Evolutionary conservation across 2,329 filamentous ascomycete species (phyloP), one percentile per base, ranked within the genome.

Genomic region (Xylariaceae sp.): DNA sequence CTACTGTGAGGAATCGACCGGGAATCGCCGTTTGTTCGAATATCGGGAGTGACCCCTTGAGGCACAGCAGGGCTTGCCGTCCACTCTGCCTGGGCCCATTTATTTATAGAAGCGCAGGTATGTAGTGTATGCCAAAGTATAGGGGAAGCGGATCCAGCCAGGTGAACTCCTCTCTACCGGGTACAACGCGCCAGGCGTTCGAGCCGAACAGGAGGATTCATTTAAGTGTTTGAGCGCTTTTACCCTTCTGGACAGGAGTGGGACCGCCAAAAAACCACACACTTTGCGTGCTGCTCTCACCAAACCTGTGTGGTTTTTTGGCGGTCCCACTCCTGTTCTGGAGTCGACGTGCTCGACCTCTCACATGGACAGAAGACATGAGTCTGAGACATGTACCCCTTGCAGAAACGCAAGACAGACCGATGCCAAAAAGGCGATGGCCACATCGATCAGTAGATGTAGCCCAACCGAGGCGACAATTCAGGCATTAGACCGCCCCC

Each of bases 341-440:
- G n/a, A 10, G 29, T 34, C 32, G 32, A 34, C 36, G 41, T 34
- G 32, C 43, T 48, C 39, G 34, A 56, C 30, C 29, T 54, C 42
- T 58, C 56, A 51, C 56, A 58, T 58, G 54, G 54, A 43, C 36
- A 5, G 47, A 43, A 58, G 56, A 58, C 56, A 56, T 43, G 22
- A 29, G 21, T 10, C 3, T 26, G 15, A 43, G 41, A 43, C 41
- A 43, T 19, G 18, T 7, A 15, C 54, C 51, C 57, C 54, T 59
- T 55, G 49, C 54, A 55, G 54, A 46, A 51, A 30, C 19, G 32
- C 13, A 32, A 15, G 41, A 34, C 16, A 42, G 34, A 41, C 6
- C 15, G 36, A 16, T 54, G 47, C 49, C 52, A 55, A 51, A 19
- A 30, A 10, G 10, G 54, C 39, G 49, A 19, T 21, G 45, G 30